phyloP scores from a whole-genome alignment of 2,329 filamentous ascomycete genomes.

The Zymoseptoria tritici region DNA sequence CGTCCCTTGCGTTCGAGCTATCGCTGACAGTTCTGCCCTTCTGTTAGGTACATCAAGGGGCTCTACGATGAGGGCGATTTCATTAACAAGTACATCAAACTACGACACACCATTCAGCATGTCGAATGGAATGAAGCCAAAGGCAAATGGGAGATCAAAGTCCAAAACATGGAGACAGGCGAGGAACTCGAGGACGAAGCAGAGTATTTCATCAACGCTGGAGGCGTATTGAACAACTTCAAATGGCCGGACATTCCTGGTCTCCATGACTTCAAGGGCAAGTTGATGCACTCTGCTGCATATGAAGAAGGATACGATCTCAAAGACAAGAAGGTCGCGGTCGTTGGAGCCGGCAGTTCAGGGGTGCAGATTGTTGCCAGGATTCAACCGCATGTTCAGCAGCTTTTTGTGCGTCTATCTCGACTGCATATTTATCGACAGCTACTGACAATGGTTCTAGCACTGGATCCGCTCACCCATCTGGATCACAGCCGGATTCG shows the following conservation, averaged over 20 bases:
- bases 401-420: conserved; percentile 23
- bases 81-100: conserved; percentile 40
- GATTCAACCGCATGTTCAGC: conserved; percentile 33
- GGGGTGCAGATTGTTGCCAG: conserved; percentile 39
- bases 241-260: conserved; percentile 40
- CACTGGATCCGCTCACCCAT: conserved; percentile 39
- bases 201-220: conserved; percentile 39
- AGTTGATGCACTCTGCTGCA: conserved; percentile 37
- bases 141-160: conserved; percentile 34
- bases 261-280: conserved; percentile 36
- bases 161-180: conserved; percentile 30
- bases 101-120: conserved; percentile 38
- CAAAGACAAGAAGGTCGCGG: conserved; percentile 35
- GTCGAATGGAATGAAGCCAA: conserved; percentile 39
- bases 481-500: conserved; percentile 45
- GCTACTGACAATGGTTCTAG: not conserved
- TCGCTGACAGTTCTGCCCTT: no score
- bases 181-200: conserved; percentile 28
- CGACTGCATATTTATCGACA: not conserved
- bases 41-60: conserved; percentile 36
- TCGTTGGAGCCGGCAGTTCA: conserved; percentile 36
- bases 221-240: conserved; percentile 39
- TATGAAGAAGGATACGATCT: conserved; percentile 37
- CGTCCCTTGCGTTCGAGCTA: no score
- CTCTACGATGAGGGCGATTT: conserved; percentile 40